Evolutionary conservation across 2,329 filamentous ascomycete genomes (phyloP), one percentile per base, ranked within the genome.

Genomic region (Drechmeria coniospora): DNA sequence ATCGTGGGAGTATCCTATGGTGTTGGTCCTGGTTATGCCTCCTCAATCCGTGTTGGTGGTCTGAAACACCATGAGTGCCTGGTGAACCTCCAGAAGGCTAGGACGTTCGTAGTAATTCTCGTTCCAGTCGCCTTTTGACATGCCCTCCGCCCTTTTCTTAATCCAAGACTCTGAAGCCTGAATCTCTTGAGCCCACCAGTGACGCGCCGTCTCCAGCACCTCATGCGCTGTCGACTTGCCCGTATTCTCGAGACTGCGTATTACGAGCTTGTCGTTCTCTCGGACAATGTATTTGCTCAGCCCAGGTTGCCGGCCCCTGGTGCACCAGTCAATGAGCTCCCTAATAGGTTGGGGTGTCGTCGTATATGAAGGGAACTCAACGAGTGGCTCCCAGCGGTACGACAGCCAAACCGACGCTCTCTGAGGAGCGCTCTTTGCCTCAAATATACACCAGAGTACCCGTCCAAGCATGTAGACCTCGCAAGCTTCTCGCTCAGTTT

Each of bases 381-480:
- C 49, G 11, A 60, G 51, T 2, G 68, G 62, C 41, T 73, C 68
- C 47, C 59, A 62, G 11, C 51, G 52, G 42, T 73, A 73, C 25
- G 68, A 73, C 36, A 68, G 58, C 68, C 68, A 73, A 9, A 69
- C 56, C 4, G 65, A 61, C 2, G 62, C 60, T 34, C 57, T 56
- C 38, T 74, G 65, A 2, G 68, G 68, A 2, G 66, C 67, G 32
- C 64, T 65, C 40, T 63, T 61, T 13, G 65, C 67, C 42, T 74
- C 69, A 31, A 74, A 74, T 11, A 74, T 60, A 41, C 69, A 74
- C 68, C 68, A 74, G 25, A 74, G 50, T 15, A 71, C 54, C 21
- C 68, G 58, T 5, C 68, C 69, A 11, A 74, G 59, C 68, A 73
- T 72, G 46, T 72, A 74, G 1, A 71, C 68, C 43, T 69, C 63